Evolutionary conservation across 2,329 filamentous ascomycete species (phyloP).

Genomic region (Penicillium concentricum): DNA sequence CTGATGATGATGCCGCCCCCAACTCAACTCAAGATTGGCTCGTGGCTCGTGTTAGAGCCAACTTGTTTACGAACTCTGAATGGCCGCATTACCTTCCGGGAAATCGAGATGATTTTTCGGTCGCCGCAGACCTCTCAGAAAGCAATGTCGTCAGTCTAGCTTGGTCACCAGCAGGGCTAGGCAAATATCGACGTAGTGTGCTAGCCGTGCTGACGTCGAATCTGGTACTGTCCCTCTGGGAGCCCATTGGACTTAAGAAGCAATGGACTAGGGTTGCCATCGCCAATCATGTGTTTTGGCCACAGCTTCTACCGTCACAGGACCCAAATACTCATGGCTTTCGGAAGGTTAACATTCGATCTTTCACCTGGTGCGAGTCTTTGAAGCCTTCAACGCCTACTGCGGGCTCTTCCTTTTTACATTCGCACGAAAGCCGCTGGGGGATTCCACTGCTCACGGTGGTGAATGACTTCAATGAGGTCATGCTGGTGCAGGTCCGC

Average conservation of each 20-base stretch:
- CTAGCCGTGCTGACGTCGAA: conserved; percentile 59
- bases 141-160: conserved; percentile 50
- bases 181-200: conserved; percentile 53
- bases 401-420: conserved; percentile 2
- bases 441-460: conserved; percentile 37
- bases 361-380: conserved; percentile 44
- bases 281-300: conserved; percentile 51
- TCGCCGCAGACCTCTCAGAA: conserved; percentile 59
- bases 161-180: conserved; percentile 60
- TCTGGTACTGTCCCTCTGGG: conserved; percentile 57
- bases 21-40: conserved; percentile 31
- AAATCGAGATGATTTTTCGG: conserved; percentile 50
- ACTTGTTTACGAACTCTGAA: conserved; percentile 54
- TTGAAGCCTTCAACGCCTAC: conserved; percentile 20
- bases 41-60: conserved; percentile 46
- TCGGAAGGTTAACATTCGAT: conserved; percentile 37
- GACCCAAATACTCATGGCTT: conserved; percentile 23
- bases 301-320: conserved; percentile 36
- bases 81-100: conserved; percentile 49
- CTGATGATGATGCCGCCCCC: conserved; percentile 17
- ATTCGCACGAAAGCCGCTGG: conserved; percentile 30
- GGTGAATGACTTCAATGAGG: conserved; percentile 41
- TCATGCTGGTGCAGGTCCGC: conserved; percentile 32
- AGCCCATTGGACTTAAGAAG: conserved; percentile 45
- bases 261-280: conserved; percentile 55